Evolutionary conservation across 352 stramenopile species (phyloP).

Genomic region (Phytopythium cucurbitacearum): DNA sequence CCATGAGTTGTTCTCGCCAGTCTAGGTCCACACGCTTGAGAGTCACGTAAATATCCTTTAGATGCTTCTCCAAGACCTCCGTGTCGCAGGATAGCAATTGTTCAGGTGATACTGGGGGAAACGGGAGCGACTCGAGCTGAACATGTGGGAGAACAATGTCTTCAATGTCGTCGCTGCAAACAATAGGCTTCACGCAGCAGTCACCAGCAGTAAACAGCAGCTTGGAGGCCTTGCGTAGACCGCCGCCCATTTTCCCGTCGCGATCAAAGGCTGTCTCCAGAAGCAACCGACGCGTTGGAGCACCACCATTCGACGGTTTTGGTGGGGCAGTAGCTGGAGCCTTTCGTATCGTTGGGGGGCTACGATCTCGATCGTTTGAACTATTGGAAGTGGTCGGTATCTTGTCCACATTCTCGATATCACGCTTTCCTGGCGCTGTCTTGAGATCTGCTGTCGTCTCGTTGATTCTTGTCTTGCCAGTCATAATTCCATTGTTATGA

Average conservation of each 20-base stretch:
- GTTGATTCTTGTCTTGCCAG: too few species aligned
- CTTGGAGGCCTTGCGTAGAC: constrained; percentile 37
- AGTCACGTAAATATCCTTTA: constrained; percentile 73
- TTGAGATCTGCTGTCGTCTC: too few species aligned
- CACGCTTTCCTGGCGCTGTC: too few species aligned
- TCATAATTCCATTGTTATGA: too few species aligned
- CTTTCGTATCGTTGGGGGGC: not conserved
- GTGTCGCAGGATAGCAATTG: constrained; percentile 35
- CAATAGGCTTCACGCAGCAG: constrained; percentile 57
- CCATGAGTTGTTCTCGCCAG: constrained; percentile 36
- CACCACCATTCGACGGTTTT: constrained; percentile 1
- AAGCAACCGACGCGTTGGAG: constrained; percentile 6
- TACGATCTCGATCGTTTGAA: too few species aligned
- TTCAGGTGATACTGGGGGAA: constrained; percentile 32
- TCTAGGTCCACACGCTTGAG: constrained; percentile 33
- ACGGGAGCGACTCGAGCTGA: constrained; percentile 25
- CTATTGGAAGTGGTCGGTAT: too few species aligned
- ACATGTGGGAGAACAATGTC: constrained; percentile 18
- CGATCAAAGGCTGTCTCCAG: constrained; percentile 28
- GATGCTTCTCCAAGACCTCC: constrained; percentile 55
- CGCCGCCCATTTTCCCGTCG: constrained; percentile 22
- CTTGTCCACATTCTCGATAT: too few species aligned
- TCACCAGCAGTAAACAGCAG: constrained; percentile 61
- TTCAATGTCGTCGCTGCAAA: constrained; percentile 50
- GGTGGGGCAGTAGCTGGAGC: constrained; percentile 28